Base-by-base conservation (phyloP, 345 rosid genomes). In the Salix purpurea region DNA sequence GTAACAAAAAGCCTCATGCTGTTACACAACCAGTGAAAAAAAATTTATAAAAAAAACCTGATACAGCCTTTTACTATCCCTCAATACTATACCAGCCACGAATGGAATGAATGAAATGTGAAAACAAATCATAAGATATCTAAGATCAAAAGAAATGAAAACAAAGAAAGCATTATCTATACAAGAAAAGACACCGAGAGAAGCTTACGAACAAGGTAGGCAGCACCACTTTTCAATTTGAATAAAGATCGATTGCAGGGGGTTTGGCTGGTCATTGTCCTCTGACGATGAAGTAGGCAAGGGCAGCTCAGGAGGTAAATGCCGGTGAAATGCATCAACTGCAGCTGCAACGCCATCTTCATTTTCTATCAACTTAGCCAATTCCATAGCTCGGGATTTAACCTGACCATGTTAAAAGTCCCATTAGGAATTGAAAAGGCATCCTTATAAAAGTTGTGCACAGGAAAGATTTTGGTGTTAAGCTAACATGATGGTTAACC, bases 271-370 rank as follows among this genome's bases (percentile, higher is more conserved):
- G 48, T 85, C 89, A 4, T 86, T 91, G 18, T 84, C 90, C 24
- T 84, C 90, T 3, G 82, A 83, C 1, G 83, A 70, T 19, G 86
- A 71, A 21, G 60, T 39, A 0, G 89, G 87, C 72, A 90, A 28
- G 36, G 99, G 98, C 69, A 93, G 74, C 83, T 90, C 91, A 0
- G 74, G 70, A 42, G 99, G 99, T 40, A 96, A 86, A 83, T 96
- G 97, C 76, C 89, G 83, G 78, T 96, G 98, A 82, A 96, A 96
- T 48, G 95, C 97, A 76, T 91, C 88, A 36, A 96, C 97, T 11
- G 99, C 96, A 54, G 91, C 90, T 0, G 91, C 94, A 65, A 96
- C 98, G 30, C 99, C 99, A 67, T 93, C 98, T 84, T 96, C 99
- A 15, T 90, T 96, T 85, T 91, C 98, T 65, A 96, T 88, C 77